Conservation (phyloP, 148 eudicot genomes). For the Rhododendron henanense region DNA sequence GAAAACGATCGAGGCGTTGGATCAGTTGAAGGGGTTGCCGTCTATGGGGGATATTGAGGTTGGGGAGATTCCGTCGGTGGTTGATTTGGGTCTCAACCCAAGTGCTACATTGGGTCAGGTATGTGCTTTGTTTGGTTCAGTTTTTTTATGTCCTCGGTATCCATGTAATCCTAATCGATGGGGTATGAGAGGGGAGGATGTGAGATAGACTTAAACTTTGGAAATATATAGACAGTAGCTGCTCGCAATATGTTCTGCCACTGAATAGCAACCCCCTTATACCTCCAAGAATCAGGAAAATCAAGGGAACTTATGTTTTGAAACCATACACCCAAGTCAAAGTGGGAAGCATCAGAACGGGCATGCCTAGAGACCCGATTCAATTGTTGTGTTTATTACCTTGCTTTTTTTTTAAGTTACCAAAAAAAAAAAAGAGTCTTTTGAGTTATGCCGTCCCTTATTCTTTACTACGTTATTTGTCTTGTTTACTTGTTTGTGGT, state of each 20-base stretch:
- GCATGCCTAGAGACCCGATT: neutral
- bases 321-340: neutral
- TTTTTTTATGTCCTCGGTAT: neutral
- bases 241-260: neutral
- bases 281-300: neutral
- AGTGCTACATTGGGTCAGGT: slow-evolving; percentile 72
- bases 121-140: neutral
- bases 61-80: slow-evolving; percentile 83
- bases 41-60: slow-evolving; percentile 69
- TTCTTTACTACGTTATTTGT: neutral
- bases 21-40: slow-evolving; percentile 78
- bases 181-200: neutral
- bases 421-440: neutral
- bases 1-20: slow-evolving; percentile 75
- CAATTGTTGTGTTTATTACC: neutral
- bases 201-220: neutral
- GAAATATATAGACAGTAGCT: neutral
- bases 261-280: neutral
- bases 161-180: neutral
- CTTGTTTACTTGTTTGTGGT: neutral
- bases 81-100: slow-evolving; percentile 83
- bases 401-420: neutral
- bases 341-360: neutral
- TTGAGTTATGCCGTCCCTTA: neutral
- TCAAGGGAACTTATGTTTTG: neutral